Base-by-base conservation (phyloP, 2,329 filamentous ascomycete genomes). In the Paraconiothyrium brasiliense region DNA sequence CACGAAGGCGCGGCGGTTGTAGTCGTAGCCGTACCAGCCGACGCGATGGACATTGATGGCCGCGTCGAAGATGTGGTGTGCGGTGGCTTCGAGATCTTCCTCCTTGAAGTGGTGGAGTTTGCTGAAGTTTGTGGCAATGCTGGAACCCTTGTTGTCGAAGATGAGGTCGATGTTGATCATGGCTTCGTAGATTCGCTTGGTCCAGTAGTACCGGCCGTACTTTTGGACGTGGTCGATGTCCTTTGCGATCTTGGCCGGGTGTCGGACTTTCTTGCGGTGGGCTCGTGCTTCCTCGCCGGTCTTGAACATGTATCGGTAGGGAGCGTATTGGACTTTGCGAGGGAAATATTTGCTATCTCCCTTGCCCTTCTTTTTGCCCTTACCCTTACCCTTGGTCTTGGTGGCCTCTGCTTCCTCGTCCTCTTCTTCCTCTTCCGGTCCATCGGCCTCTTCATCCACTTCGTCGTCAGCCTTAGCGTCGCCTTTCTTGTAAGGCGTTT, bases 41-140 rank as follows among this genome's bases (percentile, higher is more conserved):
- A 57, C 54, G 54, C 69, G 67, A 62, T 77, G 73, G 7, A 76
- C 71, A 0, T 60, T 60, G 16, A 74, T 24, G 8, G 65, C 64
- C 3, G 51, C 35, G 44, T 77, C 74, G 59, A 77, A 76, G 58
- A 76, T 41, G 30, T 71, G 58, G 64, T 76, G 73, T 1, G 73
- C 73, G 0, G 65, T 59, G 32, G 74, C 72, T 37, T 77, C 73
- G 4, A 77, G 56, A 20, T 77, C 74, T 0, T 37, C 62, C 0
- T 13, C 4, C 22, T 47, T 37, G 27, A 47, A 39, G 37, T 47
- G n/a, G 22, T 37, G 32, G 9, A 41, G 16, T 1, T 46, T 22
- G 2, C 22, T 50, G 61, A 76, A 72, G 30, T 73, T 72, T 4
- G 46, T 16, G 27, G 64, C 64, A 52, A 74, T 66, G 50, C 62